Conservation (phyloP, 768 basidiomycete species). For the Sistotremastrum niveocremeum region DNA sequence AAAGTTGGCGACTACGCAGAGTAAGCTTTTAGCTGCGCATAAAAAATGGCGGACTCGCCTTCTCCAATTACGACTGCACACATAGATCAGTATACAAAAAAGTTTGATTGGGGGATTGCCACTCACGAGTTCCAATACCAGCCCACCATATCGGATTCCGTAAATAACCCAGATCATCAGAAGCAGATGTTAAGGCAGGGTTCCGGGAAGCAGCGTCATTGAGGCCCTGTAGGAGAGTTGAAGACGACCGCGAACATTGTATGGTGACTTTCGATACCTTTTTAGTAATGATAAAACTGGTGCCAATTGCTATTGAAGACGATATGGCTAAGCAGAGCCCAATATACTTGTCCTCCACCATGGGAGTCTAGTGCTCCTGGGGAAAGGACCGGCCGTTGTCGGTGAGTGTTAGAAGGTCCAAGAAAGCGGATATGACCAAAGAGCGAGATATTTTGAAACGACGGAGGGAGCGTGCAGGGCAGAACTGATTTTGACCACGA, state of each 20-base stretch:
- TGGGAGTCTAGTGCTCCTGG: conserved; percentile 11
- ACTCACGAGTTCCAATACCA: conserved; percentile 83
- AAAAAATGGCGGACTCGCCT: conserved; percentile 33
- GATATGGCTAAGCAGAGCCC: conserved; percentile 82
- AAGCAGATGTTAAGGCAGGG: conserved; percentile 37
- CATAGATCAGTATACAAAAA: conserved; percentile 4
- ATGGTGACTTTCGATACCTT: conserved; percentile 42
- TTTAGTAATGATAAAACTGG: conserved; percentile 98
- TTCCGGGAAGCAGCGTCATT: conserved; percentile 65
- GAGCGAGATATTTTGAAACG: too few species aligned
- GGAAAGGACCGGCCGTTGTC: neutral
- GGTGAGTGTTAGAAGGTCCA: too few species aligned
- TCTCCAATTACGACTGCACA: conserved; percentile 80
- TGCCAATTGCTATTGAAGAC: conserved; percentile 79
- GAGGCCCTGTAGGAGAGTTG: conserved; percentile 49
- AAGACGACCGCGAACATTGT: conserved; percentile 1
- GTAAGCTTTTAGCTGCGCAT: neutral
- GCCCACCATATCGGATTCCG: conserved; percentile 95
- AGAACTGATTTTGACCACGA: too few species aligned
- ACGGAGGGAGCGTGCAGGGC: too few species aligned
- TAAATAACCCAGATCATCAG: conserved; percentile 78
- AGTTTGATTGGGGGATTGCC: conserved; percentile 1
- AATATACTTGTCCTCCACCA: conserved; percentile 92
- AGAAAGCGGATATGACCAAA: too few species aligned
- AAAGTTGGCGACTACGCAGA: conserved; percentile 41